Evolutionary conservation across 768 basidiomycete species (phyloP), one percentile per base, ranked within the genome.

Genomic region (Pseudohyphozyma bogoriensis): DNA sequence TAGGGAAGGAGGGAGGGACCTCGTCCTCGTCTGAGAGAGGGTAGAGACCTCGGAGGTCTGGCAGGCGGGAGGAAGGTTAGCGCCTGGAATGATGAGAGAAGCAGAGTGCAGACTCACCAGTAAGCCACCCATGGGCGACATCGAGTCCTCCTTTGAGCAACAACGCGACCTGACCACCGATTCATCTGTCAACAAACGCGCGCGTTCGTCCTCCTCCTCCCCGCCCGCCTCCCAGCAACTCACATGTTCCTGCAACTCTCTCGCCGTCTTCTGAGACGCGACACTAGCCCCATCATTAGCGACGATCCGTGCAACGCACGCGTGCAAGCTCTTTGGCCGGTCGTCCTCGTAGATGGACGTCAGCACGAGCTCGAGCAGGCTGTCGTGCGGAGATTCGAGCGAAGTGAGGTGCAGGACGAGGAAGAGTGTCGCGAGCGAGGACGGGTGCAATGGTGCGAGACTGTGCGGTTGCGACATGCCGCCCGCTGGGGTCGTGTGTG

Each of bases 261-360:
- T 22, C 12, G 29, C 49, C 8, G 33, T n/a, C 16, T 50, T 37
- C 24, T 26, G 33, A n/a, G 4, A 26, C 37, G 35, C 39, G 40
- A 15, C n/a, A n/a, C n/a, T n/a, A n/a, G n/a, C n/a, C n/a, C n/a
- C n/a, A n/a, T n/a, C n/a, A n/a, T n/a, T n/a, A n/a, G n/a, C n/a
- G n/a, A n/a, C n/a, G n/a, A n/a, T n/a, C n/a, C n/a, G n/a, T n/a
- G n/a, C n/a, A n/a, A n/a, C n/a, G n/a, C n/a, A n/a, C n/a, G n/a
- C n/a, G n/a, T n/a, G n/a, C n/a, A n/a, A n/a, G n/a, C n/a, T n/a
- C n/a, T n/a, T n/a, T n/a, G n/a, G 51, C 42, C 18, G 42, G 20
- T 15, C 87, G 83, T 81, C 79, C 74, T 89, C 89, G 62, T 82
- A 82, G 42, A 89, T 78, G 26, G 87, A 82, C 71, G 89, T 89